phyloP scores from a whole-genome alignment of 208 protist genomes.

The Acanthamoeba triangularis region DNA sequence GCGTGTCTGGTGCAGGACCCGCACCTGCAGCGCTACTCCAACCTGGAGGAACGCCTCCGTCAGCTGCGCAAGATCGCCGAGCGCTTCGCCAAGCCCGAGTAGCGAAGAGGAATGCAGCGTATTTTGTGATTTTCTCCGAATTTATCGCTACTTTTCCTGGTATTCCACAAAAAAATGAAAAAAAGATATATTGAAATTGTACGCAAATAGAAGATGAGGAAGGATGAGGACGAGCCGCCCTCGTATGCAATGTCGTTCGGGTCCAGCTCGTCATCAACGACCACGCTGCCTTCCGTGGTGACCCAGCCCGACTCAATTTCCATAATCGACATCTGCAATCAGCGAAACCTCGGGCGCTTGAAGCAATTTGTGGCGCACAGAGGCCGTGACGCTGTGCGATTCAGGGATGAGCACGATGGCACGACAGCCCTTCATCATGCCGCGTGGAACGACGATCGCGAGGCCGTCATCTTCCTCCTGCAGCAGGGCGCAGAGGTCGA shows the following conservation, averaged over 20 bases:
- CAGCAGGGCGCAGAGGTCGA: neutral
- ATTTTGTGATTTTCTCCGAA: neutral
- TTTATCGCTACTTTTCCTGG: neutral
- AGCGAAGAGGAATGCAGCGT: neutral
- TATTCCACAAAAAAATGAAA: neutral
- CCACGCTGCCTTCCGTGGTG: neutral
- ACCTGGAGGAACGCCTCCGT: constrained; percentile 58
- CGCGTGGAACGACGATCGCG: neutral
- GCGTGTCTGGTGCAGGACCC: constrained; percentile 30
- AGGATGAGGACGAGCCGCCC: neutral
- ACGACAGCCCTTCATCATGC: constrained; percentile 73
- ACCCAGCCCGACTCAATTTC: neutral
- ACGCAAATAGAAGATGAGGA: neutral
- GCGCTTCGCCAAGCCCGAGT: constrained; percentile 22
- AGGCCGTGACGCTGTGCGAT: neutral
- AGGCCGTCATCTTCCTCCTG: constrained; percentile 8
- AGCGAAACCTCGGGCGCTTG: neutral
- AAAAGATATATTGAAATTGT: neutral
- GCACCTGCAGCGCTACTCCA: constrained; percentile 14
- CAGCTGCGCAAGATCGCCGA: constrained; percentile 39
- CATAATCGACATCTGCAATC: neutral
- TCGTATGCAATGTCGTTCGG: neutral
- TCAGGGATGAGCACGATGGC: neutral
- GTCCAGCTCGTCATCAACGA: neutral
- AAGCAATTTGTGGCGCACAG: neutral